Evolutionary conservation across 2,329 filamentous ascomycete genomes (phyloP), one percentile per base, ranked within the genome.

Genomic region (Cercospora beticola): DNA sequence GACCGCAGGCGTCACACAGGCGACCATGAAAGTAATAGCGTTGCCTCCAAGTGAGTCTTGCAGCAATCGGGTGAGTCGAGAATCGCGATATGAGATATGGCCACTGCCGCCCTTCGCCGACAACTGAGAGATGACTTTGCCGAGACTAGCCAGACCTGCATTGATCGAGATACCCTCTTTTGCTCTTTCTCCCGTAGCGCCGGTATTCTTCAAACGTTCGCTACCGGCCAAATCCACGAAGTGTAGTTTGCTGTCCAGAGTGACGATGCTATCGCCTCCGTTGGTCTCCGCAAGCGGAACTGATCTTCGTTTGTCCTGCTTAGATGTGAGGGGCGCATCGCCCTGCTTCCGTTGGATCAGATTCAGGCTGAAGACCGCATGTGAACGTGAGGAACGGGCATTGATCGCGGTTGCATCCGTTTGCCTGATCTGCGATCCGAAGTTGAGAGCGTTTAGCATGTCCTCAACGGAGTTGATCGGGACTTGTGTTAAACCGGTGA

Each of bases 21-120:
- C 95, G 82, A 99, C 95, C 95, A 99, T 98, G 82, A 98, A 99
- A 0, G 95, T 99, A 78, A 97, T 97, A 40, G 95, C 95, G 78
- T 97, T 98, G 4, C 95, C 95, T 67, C 95, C 95, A 5, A 99
- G 86, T 0, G 95, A 99, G 81, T 99, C 95, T 83, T 99, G 95
- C 18, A 99, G 87, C 26, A 99, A 85, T 68, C 95, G 90, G 10
- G 95, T 99, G 74, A 99, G 88, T 79, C 93, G 94, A n/a, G 95
- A 98, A 82, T 99, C 95, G 72, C 95, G 92, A 79, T 99, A 99
- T 1, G 95, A 99, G 67, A 99, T 94, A 81, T 98, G 93, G 4
- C 93, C 90, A 59, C 93, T 93, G 56, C 91, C 83, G 73, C 93
- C 90, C 68, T 94, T 91, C 18, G 94, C 97, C 0, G 95, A 99